These are phyloP conservation scores for Agaricus subrufescens DNA, from an alignment of 768 basidiomycete species.

Conservation along the genomic window DNA sequence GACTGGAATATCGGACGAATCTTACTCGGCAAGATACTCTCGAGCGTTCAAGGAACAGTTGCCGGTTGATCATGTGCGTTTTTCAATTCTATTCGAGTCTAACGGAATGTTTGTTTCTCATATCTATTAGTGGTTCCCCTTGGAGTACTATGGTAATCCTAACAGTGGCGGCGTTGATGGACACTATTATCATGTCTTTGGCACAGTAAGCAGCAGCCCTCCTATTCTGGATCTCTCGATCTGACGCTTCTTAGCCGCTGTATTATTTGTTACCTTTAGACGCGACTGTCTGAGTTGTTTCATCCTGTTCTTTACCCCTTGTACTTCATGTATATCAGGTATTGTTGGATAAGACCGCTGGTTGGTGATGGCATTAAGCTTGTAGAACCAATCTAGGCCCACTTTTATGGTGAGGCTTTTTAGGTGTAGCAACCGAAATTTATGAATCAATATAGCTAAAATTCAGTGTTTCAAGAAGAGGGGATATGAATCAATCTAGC, in stretches of 20 bases:
- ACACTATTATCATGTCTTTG: conserved; percentile 75
- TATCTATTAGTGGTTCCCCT: conserved; percentile 63
- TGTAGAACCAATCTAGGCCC: too few species aligned
- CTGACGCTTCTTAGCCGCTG: conserved; percentile 22
- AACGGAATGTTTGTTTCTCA: background rate
- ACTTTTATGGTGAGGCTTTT: too few species aligned
- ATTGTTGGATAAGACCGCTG: background rate
- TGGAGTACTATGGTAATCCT: conserved; percentile 59
- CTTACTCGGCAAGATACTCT: conserved; percentile 58
- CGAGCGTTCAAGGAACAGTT: conserved; percentile 65
- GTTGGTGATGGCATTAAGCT: too few species aligned
- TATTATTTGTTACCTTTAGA: conserved; percentile 36
- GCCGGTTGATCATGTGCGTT: conserved; percentile 55
- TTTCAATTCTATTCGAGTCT: background rate
- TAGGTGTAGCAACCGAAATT: too few species aligned
- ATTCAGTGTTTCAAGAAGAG: too few species aligned
- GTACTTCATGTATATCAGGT: background rate
- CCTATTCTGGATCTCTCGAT: background rate
- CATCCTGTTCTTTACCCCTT: background rate
- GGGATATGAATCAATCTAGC: too few species aligned
- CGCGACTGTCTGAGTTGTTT: conserved; percentile 13
- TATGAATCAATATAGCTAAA: too few species aligned
- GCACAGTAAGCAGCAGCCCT: conserved; percentile 42
- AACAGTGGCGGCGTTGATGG: conserved; percentile 56
- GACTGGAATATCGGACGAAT: conserved; percentile 48